Evolutionary conservation across 345 rosid species (phyloP).

Genomic region (Hypericum androsaemum): DNA sequence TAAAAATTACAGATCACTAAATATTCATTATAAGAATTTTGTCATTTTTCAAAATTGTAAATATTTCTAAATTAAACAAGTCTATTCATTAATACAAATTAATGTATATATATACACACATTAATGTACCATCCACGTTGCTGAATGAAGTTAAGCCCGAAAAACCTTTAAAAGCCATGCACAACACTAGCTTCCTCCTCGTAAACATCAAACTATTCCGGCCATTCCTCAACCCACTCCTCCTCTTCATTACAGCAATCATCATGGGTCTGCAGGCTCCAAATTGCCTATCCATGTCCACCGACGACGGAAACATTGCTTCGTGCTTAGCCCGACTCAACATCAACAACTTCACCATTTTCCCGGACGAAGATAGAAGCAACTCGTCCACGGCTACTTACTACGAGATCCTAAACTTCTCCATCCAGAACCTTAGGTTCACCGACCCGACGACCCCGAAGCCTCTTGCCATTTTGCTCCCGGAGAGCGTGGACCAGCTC

Average conservation of each 20-base stretch:
- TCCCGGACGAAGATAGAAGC: constrained; percentile 19
- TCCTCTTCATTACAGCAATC: background rate
- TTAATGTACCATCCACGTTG: too few relatives aligned
- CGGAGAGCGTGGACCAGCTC: constrained; percentile 7
- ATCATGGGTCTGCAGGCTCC: background rate
- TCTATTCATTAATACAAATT: too few relatives aligned
- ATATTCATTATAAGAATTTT: too few relatives aligned
- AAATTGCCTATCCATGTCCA: constrained; percentile 1
- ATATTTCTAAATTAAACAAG: too few relatives aligned
- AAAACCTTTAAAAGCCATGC: too few relatives aligned
- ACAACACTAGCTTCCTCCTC: too few relatives aligned
- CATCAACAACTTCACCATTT: constrained; percentile 36
- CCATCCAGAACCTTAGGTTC: constrained; percentile 24
- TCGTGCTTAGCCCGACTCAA: constrained; percentile 28
- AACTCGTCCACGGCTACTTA: constrained; percentile 5
- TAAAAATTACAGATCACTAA: too few relatives aligned
- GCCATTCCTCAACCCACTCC: too few relatives aligned
- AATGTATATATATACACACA: too few relatives aligned
- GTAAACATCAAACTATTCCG: background rate
- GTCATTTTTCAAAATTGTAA: too few relatives aligned
- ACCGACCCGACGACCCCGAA: constrained; percentile 3
- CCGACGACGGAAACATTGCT: constrained; percentile 11
- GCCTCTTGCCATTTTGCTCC: constrained; percentile 17
- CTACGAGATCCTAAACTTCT: constrained; percentile 32
- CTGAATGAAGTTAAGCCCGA: too few relatives aligned